Base-by-base conservation (phyloP, 495 filamentous ascomycete species). In the Penicillium egyptiacum region DNA sequence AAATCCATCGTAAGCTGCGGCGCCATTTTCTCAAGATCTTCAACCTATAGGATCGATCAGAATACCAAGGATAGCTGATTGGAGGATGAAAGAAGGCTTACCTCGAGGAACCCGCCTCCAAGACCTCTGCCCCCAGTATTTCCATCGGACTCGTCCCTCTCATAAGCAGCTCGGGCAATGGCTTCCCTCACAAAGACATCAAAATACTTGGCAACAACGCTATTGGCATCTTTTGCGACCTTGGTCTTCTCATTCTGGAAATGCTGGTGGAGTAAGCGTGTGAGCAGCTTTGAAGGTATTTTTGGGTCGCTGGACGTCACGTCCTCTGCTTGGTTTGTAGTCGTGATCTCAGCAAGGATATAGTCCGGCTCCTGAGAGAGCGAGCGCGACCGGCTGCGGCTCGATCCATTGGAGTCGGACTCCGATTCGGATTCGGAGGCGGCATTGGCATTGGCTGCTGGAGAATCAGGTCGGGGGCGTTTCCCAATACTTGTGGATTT, bases 181-280 rank as follows among this genome's bases (percentile, higher is more conserved):
- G 92, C 91, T 75, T 98, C 94, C 59, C 89, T 80, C 55, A 97
- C 89, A 79, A 96, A 98, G 12, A 89, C 85, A 75, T 96, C 90
- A 67, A 96, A 82, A 66, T 98, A 98, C 74, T 88, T 91, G 4
- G 83, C 89, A 30, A 94, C 81, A 7, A 91, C 84, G 14, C 72
- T 76, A 67, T 92, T 86, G 17, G 94, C 95, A 48, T 92, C 88
- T 64, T 86, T 87, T 4, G 85, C 84, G 37, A 98, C 87, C 67
- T 87, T 80, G 3, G 86, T 92, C 52, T 83, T 82, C 19, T 78
- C 66, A 39, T 83, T 80, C 53, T 86, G 79, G 64, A 96, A 96
- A 70, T 87, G 84, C 55, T 92, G 83, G 65, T 96, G 87, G 30
- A 98, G 73, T 1, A 98, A 67, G 43, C 79, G 78, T 5, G 86